phyloP scores from a whole-genome alignment of 2,329 filamentous ascomycete genomes.

The Hypoxylon sp. region DNA sequence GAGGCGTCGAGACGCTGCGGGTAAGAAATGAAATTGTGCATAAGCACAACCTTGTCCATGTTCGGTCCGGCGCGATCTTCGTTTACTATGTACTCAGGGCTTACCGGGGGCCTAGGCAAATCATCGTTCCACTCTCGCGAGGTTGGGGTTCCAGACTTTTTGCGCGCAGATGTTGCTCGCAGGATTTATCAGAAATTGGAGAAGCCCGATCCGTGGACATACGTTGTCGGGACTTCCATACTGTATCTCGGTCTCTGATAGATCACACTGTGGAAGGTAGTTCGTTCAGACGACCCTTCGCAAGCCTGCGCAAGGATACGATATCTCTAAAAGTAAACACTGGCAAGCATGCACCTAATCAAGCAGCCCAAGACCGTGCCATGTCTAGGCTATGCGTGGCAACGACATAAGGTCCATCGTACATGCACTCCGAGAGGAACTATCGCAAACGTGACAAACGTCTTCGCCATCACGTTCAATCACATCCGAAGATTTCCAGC shows the following conservation, averaged over 20 bases:
- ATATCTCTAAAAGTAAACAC: constrained; percentile 5
- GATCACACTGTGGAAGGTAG: constrained; percentile 1
- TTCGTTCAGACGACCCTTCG: constrained; percentile 33
- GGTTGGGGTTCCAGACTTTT: constrained; percentile 36
- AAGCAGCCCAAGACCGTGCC: neutral
- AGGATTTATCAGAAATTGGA: constrained; percentile 39
- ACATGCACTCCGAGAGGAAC: constrained; percentile 4
- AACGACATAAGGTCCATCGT: neutral
- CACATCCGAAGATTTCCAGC: constrained; percentile 10
- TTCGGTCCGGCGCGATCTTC: constrained; percentile 37
- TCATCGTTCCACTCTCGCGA: constrained; percentile 37
- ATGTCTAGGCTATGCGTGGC: neutral
- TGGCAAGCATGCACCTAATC: neutral
- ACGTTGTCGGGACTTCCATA: constrained; percentile 10
- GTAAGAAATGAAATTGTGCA: constrained; percentile 17
- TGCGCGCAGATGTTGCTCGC: constrained; percentile 27
- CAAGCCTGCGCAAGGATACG: constrained; percentile 31
- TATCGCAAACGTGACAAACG: constrained; percentile 8
- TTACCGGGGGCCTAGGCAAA: constrained; percentile 31
- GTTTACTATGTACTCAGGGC: constrained; percentile 20
- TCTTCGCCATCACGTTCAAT: constrained; percentile 21
- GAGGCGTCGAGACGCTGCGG: constrained; percentile 37
- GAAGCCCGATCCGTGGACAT: constrained; percentile 26
- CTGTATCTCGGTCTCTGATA: constrained; percentile 8
- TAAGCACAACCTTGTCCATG: constrained; percentile 21